Evolutionary conservation across 805 yeast species (phyloP), one percentile per base, ranked within the genome.

Genomic region (Maudiozyma bulderi): DNA sequence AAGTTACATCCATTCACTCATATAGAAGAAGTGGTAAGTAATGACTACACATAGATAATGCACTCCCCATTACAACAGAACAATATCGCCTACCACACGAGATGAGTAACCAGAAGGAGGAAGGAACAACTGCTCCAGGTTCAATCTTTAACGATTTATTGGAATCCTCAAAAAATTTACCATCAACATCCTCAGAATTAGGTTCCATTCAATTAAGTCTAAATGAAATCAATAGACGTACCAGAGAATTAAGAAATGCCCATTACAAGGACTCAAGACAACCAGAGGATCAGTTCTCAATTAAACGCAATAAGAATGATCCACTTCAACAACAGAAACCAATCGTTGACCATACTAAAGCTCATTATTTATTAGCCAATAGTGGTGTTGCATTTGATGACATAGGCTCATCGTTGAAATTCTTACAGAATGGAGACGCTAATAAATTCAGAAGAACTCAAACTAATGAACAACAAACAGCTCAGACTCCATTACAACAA

Each of bases 311-410:
- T 8, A 8, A 13, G 8, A 26, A 26, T 39, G 20, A 20, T 11
- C 29, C 42, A 8, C 14, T 6, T 28, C n/a, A 39, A 7, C 14
- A 29, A 39, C 37, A 39, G n/a, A 6, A 33, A 3, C 28, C 15
- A 28, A 40, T 14, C 5, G 35, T 10, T 4, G 65, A 69, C 41
- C 73, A 72, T 58, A 82, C 88, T 2, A 82, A 81, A 58, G 93
- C 86, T 1, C 98, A 93, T 61, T 93, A 93, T 64, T 70, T 93
- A 39, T 71, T 91, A 42, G 96, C 96, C 6, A 86, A 90, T 1
- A 84, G 91, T 59, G 97, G 97, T 1, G 77, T 89, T 47, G 81
- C 86, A 40, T 82, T 91, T 46, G 95, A 87, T 57, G 93, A 87
- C 50, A 80, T 90, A 39, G 89, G 86, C 54, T 68, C 67, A 33